These are phyloP conservation scores for Cornus kousa DNA, from an alignment of 148 eudicot species.

Conservation along the genomic window DNA sequence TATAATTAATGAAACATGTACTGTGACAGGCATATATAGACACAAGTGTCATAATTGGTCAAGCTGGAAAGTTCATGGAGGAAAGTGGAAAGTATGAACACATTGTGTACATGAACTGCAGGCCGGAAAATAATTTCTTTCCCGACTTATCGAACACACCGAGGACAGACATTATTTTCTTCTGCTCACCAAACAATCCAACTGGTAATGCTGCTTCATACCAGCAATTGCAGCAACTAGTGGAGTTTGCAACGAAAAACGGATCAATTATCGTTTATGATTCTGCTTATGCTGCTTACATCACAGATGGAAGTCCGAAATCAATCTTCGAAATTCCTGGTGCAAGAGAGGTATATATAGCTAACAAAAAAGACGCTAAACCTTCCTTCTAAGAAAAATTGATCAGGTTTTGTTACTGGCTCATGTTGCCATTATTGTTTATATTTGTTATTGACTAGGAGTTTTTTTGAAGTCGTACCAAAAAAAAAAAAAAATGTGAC, in stretches of 20 bases:
- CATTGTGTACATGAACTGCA: constrained; percentile 43
- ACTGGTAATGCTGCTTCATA: constrained; percentile 53
- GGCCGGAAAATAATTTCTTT: constrained; percentile 27
- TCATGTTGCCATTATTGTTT: too few relatives aligned
- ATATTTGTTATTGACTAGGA: too few relatives aligned
- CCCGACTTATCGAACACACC: constrained; percentile 29
- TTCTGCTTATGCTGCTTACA: constrained; percentile 45
- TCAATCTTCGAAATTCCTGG: constrained; percentile 55
- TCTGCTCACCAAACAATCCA: constrained; percentile 58
- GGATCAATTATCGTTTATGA: constrained; percentile 53
- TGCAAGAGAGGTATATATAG: constrained; percentile 32
- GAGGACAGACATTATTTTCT: constrained; percentile 46
- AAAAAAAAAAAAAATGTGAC: too few relatives aligned
- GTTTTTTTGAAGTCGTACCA: neutral
- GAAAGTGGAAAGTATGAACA: constrained; percentile 28
- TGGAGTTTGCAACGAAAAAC: constrained; percentile 38
- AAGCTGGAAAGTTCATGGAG: constrained; percentile 31
- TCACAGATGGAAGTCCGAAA: constrained; percentile 35
- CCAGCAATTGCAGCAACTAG: constrained; percentile 33
- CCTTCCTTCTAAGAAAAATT: too few relatives aligned
- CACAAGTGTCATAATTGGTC: constrained; percentile 51
- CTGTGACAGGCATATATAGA: constrained; percentile 44
- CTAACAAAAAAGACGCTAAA: too few relatives aligned
- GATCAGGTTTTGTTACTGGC: too few relatives aligned
- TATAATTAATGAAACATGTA: too few relatives aligned